phyloP scores from a whole-genome alignment of 75 land plant genomes.

The Gnetum montanum region DNA sequence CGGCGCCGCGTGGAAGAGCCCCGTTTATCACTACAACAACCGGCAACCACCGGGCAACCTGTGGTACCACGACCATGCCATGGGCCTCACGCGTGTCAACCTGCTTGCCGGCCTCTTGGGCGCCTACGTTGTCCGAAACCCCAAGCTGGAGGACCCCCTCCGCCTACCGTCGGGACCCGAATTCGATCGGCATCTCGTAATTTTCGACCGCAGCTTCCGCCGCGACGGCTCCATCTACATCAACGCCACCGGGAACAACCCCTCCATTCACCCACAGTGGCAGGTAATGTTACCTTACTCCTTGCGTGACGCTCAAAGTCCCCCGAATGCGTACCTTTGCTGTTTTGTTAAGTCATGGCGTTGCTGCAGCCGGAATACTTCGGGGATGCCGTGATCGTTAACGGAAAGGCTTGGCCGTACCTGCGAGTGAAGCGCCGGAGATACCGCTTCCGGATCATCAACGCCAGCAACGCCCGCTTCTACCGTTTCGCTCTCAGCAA shows the following conservation, averaged over 20 bases:
- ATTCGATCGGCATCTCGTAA: constrained; percentile 42
- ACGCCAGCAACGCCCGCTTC: constrained; percentile 35
- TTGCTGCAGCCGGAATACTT: constrained; percentile 48
- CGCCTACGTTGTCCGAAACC: constrained; percentile 31
- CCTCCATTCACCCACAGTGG: constrained; percentile 73
- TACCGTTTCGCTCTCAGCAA: constrained; percentile 36
- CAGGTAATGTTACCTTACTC: constrained; percentile 15
- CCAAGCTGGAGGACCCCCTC: constrained; percentile 24
- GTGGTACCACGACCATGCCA: constrained; percentile 34
- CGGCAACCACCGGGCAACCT: constrained; percentile 15
- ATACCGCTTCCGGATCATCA: constrained; percentile 67
- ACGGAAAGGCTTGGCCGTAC: constrained; percentile 62
- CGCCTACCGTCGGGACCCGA: constrained; percentile 37
- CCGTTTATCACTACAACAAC: constrained; percentile 14
- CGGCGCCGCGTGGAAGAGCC: constrained; percentile 14
- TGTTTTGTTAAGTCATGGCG: too few relatives aligned
- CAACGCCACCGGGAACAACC: constrained; percentile 51
- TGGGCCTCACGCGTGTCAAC: constrained; percentile 25
- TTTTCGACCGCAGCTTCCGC: constrained; percentile 50
- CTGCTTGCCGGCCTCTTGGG: constrained; percentile 28
- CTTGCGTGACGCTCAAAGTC: too few relatives aligned
- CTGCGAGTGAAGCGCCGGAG: constrained; percentile 31
- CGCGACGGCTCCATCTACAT: constrained; percentile 57
- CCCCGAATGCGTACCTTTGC: too few relatives aligned
- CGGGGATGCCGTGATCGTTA: constrained; percentile 51